Evolutionary conservation across 768 basidiomycete genomes (phyloP).

Genomic region (Termitomyces eurrhizus): DNA sequence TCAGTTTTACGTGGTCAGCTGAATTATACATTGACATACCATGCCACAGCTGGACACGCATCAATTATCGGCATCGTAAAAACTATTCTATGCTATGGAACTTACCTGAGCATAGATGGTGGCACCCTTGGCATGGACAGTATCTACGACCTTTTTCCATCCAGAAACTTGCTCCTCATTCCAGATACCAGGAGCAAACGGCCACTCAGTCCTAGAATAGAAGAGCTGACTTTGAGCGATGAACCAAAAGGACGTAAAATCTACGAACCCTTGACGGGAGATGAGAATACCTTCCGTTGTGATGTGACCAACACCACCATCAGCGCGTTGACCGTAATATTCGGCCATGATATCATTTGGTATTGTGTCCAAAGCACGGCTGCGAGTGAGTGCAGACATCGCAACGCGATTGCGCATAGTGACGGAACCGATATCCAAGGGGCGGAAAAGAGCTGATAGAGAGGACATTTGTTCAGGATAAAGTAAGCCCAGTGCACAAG

Average conservation of each 20-base stretch:
- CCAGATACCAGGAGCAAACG: constrained; percentile 45
- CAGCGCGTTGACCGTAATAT: constrained; percentile 35
- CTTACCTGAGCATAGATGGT: constrained; percentile 41
- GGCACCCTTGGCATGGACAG: constrained; percentile 42
- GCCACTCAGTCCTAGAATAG: constrained; percentile 36
- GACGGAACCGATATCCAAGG: constrained; percentile 28
- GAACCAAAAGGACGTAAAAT: not conserved
- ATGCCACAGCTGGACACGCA: constrained; percentile 30
- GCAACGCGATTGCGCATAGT: constrained; percentile 28
- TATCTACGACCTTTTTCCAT: constrained; percentile 44
- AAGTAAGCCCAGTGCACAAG: not conserved
- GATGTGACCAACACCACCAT: constrained; percentile 32
- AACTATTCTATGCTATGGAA: not conserved
- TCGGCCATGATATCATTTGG: constrained; percentile 32
- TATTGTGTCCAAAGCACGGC: constrained; percentile 27
- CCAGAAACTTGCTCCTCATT: constrained; percentile 36
- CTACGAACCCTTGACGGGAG: constrained; percentile 35
- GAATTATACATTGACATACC: constrained; percentile 19
- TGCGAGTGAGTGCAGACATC: constrained; percentile 34
- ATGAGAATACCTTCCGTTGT: constrained; percentile 36
- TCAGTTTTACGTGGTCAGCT: not conserved
- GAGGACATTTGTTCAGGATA: not conserved
- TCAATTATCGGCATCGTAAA: not conserved
- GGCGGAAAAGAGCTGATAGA: constrained; percentile 20
- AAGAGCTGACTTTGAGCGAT: not conserved